Evolutionary conservation across 805 yeast genomes (phyloP), one percentile per base, ranked within the genome.

Genomic region (Kodamaea leandrae): DNA sequence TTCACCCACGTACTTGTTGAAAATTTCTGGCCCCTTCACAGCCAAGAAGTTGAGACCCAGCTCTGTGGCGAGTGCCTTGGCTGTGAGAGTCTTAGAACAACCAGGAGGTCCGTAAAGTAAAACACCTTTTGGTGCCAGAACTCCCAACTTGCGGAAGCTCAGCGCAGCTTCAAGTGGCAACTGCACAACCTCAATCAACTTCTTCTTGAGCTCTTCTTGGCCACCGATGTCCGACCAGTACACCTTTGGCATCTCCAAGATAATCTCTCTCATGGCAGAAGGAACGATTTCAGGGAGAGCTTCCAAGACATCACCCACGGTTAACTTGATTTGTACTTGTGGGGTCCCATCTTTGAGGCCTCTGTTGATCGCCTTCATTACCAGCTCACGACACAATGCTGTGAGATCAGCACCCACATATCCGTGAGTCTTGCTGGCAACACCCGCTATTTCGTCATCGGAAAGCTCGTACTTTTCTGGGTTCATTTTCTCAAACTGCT

Each of bases 81-180:
- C 98, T 0, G 96, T 87, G 46, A 91, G 64, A 0, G 99, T 91
- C 55, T 91, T 91, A 8, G 97, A 90, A 66, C 98, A 91, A 12
- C 99, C 99, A 0, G 99, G 98, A 1, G 99, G 99, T 0, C 99
- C 99, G 61, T 93, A 93, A 15, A 93, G 68, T 35, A 93, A 63
- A 1, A 93, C 84, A 26, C 99, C 99, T 50, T 87, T 85, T 3
- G 99, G 99, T 0, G 98, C 89, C 32, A 77, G 70, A 3, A 93
- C 82, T 0, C 98, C 98, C 10, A 93, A 69, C 30, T 76, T 68
- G 14, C 70, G 69, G 59, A 93, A 93, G 0, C 95, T 74, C 1
- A 80, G 89, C 0, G 86, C 74, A 2, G 93, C 91, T 42, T 83
- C 83, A 20, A 93, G 66, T 0, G 99, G 99, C 53, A 95, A 69